Evolutionary conservation across 1,284 basidiomycete genomes (phyloP).

Genomic region (Porodaedalea pini): DNA sequence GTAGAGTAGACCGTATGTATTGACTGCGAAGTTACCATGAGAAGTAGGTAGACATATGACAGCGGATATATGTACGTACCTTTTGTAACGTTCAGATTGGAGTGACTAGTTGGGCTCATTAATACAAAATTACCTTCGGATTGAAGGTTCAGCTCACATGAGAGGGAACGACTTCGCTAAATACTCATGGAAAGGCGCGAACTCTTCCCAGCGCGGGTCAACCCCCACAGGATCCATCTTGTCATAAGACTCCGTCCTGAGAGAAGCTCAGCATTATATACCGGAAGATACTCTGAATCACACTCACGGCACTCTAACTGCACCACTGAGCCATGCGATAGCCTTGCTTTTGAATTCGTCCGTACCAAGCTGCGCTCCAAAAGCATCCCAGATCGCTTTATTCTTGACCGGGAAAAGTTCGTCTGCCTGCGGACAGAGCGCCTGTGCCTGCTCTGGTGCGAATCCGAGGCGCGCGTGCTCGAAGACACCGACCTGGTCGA

Average conservation of each 20-base stretch:
- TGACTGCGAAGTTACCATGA: slow-evolving; percentile 29
- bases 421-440: slow-evolving; percentile 44
- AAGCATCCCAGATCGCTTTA: slow-evolving; percentile 37
- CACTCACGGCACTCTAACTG: slow-evolving; percentile 39
- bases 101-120: slow-evolving; percentile 28
- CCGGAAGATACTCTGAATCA: background rate
- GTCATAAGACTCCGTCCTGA: slow-evolving; percentile 20
- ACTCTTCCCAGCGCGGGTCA: slow-evolving; percentile 26
- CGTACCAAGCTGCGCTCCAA: slow-evolving; percentile 40
- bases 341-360: slow-evolving; percentile 44
- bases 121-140: background rate
- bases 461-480: no score
- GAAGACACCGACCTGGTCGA: background rate
- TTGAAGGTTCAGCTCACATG: slow-evolving; percentile 18
- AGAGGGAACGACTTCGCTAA: slow-evolving; percentile 22
- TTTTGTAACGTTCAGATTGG: slow-evolving; percentile 34
- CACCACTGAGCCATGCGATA: slow-evolving; percentile 52
- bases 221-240: slow-evolving; percentile 24
- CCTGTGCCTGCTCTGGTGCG: background rate
- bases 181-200: slow-evolving; percentile 25
- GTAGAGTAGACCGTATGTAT: slow-evolving; percentile 47
- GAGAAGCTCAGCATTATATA: background rate
- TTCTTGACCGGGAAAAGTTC: slow-evolving; percentile 42
- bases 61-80: background rate
- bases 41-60: background rate